phyloP scores from a whole-genome alignment of 2,329 filamentous ascomycete genomes.

The Teratosphaeria zuluensis region DNA sequence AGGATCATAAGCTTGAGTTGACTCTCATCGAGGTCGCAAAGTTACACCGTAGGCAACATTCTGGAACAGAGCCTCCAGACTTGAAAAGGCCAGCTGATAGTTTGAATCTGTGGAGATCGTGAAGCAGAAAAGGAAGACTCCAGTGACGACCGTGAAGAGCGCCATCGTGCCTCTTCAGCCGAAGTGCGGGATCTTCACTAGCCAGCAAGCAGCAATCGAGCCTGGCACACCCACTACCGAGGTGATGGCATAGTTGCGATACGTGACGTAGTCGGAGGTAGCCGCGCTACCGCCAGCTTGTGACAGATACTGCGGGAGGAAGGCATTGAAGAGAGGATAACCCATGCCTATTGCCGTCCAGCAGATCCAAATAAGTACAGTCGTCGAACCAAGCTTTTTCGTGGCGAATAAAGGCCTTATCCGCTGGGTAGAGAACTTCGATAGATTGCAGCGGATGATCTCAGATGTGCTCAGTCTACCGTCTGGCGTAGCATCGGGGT shows the following conservation, averaged over 20 bases:
- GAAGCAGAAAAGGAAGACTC: constrained; percentile 60
- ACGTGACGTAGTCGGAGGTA: constrained; percentile 37
- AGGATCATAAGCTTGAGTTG: not conserved
- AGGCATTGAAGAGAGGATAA: constrained; percentile 84
- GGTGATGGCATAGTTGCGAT: constrained; percentile 76
- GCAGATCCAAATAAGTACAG: constrained; percentile 58
- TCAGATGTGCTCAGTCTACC: constrained; percentile 34
- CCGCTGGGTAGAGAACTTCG: constrained; percentile 55
- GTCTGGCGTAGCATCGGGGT: constrained; percentile 40
- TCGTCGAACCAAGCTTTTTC: constrained; percentile 40
- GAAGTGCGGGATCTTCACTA: constrained; percentile 60
- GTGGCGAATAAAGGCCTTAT: constrained; percentile 53
- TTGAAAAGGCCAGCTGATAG: constrained; percentile 49
- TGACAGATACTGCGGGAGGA: constrained; percentile 71
- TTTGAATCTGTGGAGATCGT: constrained; percentile 13
- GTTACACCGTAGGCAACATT: constrained; percentile 47
- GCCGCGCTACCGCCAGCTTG: constrained; percentile 41
- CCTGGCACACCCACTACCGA: constrained; percentile 69
- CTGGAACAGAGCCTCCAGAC: constrained; percentile 53
- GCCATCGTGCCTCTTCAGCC: constrained; percentile 67
- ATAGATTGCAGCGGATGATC: constrained; percentile 51
- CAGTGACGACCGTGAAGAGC: constrained; percentile 56
- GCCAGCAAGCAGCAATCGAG: constrained; percentile 62
- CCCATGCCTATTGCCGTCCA: constrained; percentile 77
- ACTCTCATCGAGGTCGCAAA: not conserved